Evolutionary conservation across 257 asterid species (phyloP), one percentile per base, ranked within the genome.

Genomic region (Ocimum tenuiflorum): DNA sequence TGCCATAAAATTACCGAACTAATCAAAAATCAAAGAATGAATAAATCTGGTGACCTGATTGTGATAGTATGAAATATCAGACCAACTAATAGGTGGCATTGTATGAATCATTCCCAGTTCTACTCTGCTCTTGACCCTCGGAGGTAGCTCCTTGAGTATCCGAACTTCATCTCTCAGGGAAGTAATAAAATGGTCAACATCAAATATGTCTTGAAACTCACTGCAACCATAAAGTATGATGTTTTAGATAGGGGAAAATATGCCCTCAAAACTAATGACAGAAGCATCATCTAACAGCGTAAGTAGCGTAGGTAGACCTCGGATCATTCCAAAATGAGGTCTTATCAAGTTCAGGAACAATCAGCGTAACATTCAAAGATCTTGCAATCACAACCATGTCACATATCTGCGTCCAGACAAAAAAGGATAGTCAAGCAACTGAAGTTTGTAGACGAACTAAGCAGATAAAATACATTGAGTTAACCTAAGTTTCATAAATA

Each of bases 341-440:
- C 79, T 90, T 92, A 58, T 92, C 99, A 18, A 92, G 85, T 82
- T 92, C 97, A 24, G 99, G 99, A 46, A 92, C 99, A 47, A 92
- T 69, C 75, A 92, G 80, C 3, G 99, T 92, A 73, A 89, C 96
- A 50, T 92, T 92, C 67, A 92, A 80, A 80, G 86, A 73, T 76
- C 99, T 86, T 18, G 99, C 99, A 66, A 92, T 89, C 5, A 94
- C 90, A 72, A 89, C 99, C 99, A 92, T 89, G 77, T 92, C 98
- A 51, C 98, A 92, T 60, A 89, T 89, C 98, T 92, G 84, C 55
- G 68, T 23, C 72, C 65, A 65, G 52, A 47, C 63, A 14, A 17
- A n/a, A 57, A 60, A 36, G 36, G 41, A 35, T 11, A n/a, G 13
- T 58, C 60, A 61, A 29, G 35, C 41, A 52, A 39, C 41, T 4